Base-by-base conservation (phyloP, 23 red algal species). In the Gracilariopsis chorda region DNA sequence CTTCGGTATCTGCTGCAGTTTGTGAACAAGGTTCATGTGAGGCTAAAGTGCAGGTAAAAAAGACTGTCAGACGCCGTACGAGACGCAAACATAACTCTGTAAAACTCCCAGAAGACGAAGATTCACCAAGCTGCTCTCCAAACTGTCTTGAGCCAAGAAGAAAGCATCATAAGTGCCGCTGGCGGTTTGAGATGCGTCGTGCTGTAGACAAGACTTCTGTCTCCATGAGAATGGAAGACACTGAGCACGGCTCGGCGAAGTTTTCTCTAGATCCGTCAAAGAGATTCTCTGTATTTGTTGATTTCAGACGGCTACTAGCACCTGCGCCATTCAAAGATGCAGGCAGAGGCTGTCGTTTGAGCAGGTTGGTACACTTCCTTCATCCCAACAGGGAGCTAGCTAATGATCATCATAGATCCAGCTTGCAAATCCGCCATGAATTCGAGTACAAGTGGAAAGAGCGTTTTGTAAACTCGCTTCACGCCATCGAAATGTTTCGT, bases 361-460 rank as follows among this genome's bases (percentile, higher is more conserved):
- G 67, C 9, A 73, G 47, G 1, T 16, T 73, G 17, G 16, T 46
- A 19, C 16, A 28, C 4, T 46, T 73, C 7, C 17, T 46, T 46
- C 67, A 36, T 25, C 37, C 67, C 40, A 23, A 42, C 37, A 6
- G 42, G 40, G 47, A 32, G 67, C 3, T 28, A 24, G 16, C 3
- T 2, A 46, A n/a, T 1, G 11, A 12, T 27, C 42, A 7, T 46
- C 13, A 3, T 36, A 46, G 19, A 3, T 20, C 39, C 10, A 3
- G 47, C 20, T 23, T 46, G 32, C 67, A 2, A 45, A 25, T 73
- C 7, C 36, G 28, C 9, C 67, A 73, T 46, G 37, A 73, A 34
- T 24, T 73, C 40, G 40, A 73, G 17, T 46, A 73, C 28, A 73
- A 73, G 47, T 46, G 67, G 67, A 73, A 73, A 19, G 67, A 46